phyloP scores from a whole-genome alignment of 768 basidiomycete genomes.

The Boletus rubroflammeus region DNA sequence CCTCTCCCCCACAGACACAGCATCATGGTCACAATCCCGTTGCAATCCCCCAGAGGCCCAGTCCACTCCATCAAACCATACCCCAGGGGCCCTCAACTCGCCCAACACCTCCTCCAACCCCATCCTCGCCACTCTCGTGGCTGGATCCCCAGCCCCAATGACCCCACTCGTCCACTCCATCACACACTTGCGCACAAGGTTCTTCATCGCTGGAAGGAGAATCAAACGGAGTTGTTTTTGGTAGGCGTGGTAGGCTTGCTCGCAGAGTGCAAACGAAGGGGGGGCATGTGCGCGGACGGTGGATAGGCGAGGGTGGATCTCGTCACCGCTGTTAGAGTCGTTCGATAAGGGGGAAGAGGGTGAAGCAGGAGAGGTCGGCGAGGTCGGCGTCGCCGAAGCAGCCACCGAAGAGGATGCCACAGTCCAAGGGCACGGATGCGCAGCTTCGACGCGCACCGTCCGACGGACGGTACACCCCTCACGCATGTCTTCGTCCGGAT shows the following conservation, averaged over 20 bases:
- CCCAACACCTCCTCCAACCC: constrained; percentile 55
- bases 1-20: constrained; percentile 23
- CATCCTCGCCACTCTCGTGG: constrained; percentile 53
- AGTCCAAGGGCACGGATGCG: constrained; percentile 66
- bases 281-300: constrained; percentile 52
- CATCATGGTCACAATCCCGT: constrained; percentile 38
- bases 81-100: constrained; percentile 50
- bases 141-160: constrained; percentile 46
- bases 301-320: constrained; percentile 45
- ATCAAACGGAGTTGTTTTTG: constrained; percentile 57
- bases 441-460: constrained; percentile 21
- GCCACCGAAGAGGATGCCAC: constrained; percentile 15
- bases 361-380: constrained; percentile 25
- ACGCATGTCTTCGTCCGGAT: constrained; percentile 20
- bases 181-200: constrained; percentile 62
- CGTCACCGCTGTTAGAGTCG: constrained; percentile 12
- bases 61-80: constrained; percentile 74
- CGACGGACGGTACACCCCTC: constrained; percentile 20
- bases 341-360: constrained; percentile 13
- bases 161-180: constrained; percentile 55
- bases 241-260: constrained; percentile 57
- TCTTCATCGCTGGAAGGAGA: constrained; percentile 62
- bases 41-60: constrained; percentile 40
- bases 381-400: constrained; percentile 14
- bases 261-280: constrained; percentile 61